These are phyloP conservation scores for Quercus tomentella DNA, from an alignment of 331 rosid species.

Conservation along the genomic window DNA sequence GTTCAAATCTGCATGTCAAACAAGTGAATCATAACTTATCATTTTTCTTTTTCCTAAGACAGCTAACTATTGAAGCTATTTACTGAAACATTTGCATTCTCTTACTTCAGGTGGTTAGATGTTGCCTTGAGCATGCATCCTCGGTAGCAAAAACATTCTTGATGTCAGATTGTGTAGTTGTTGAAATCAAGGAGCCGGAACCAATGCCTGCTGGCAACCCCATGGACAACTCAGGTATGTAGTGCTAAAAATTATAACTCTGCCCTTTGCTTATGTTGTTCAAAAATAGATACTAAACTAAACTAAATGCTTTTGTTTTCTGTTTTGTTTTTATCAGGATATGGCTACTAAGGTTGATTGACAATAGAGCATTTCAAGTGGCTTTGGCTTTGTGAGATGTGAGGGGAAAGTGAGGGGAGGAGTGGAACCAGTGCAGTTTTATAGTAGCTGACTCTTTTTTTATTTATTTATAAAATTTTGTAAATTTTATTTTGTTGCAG, in stretches of 20 bases:
- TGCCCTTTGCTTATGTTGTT: not conserved
- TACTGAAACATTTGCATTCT: not conserved
- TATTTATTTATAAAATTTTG: not conserved
- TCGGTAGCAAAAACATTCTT: slow-evolving; percentile 96
- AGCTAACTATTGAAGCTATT: not conserved
- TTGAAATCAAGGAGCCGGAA: slow-evolving; percentile 98
- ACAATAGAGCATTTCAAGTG: not conserved
- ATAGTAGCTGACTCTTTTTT: not conserved
- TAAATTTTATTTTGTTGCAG: not conserved
- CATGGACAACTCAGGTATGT: slow-evolving; percentile 90
- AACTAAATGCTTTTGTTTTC: not conserved
- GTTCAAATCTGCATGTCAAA: too few species aligned
- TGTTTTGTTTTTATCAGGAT: slow-evolving; percentile 19
- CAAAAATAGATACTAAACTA: not conserved
- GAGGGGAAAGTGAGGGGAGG: not conserved
- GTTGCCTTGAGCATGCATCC: slow-evolving; percentile 97
- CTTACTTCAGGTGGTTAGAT: slow-evolving; percentile 76
- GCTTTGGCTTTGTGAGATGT: not conserved
- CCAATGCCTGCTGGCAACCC: slow-evolving; percentile 71
- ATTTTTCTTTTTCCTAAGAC: not conserved
- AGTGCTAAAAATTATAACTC: not conserved
- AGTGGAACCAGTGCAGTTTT: not conserved
- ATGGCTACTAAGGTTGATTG: slow-evolving; percentile 18
- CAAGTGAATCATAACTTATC: not conserved
- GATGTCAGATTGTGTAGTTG: slow-evolving; percentile 98